A percentile compares a stretch with the other conserved stretches of the same genome.
Evolutionary conservation across 2,329 filamentous ascomycete genomes (phyloP).

Genomic region (Arachnomyces sp.): DNA sequence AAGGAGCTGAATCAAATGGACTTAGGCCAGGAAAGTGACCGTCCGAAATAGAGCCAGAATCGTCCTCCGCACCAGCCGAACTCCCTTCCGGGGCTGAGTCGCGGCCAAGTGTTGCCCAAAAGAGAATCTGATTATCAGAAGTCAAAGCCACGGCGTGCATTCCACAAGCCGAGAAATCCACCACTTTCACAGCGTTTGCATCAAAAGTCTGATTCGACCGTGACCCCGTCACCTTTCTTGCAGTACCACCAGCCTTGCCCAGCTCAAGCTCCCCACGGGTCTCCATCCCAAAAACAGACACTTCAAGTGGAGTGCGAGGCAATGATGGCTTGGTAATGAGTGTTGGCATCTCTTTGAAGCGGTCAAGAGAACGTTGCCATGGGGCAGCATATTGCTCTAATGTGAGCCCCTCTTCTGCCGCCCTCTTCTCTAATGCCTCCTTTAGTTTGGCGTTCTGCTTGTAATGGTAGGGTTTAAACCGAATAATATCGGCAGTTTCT

Average conservation of each 20-base stretch:
- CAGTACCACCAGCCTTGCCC: conserved; percentile 53
- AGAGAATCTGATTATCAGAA: conserved; percentile 64
- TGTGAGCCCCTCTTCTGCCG: too few relatives aligned
- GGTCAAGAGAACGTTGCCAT: too few relatives aligned
- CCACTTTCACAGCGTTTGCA: conserved; percentile 44
- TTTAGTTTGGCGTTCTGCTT: too few relatives aligned
- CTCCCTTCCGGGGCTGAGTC: conserved; percentile 53
- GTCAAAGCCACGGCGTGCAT: conserved; percentile 69
- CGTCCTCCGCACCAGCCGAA: too few relatives aligned
- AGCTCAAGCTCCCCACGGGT: conserved; percentile 66
- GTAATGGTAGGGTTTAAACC: too few relatives aligned
- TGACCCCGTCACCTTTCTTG: conserved; percentile 57
- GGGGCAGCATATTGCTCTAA: too few relatives aligned
- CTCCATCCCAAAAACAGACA: conserved; percentile 69
- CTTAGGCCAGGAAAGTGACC: too few relatives aligned
- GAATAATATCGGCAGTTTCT: too few relatives aligned
- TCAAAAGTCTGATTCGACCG: conserved; percentile 51
- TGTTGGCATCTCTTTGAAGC: too few relatives aligned
- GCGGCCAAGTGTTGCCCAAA: conserved; percentile 69
- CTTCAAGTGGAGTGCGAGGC: conserved; percentile 47
- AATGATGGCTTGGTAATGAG: too few relatives aligned
- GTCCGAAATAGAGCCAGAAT: too few relatives aligned
- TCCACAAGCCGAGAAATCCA: conserved; percentile 62
- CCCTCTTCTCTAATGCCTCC: too few relatives aligned
- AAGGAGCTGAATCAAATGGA: conserved; percentile 20